Evolutionary conservation across 31 red algal genomes (phyloP), one percentile per base, ranked within the genome.

Genomic region (Asparagopsis taxiformis): DNA sequence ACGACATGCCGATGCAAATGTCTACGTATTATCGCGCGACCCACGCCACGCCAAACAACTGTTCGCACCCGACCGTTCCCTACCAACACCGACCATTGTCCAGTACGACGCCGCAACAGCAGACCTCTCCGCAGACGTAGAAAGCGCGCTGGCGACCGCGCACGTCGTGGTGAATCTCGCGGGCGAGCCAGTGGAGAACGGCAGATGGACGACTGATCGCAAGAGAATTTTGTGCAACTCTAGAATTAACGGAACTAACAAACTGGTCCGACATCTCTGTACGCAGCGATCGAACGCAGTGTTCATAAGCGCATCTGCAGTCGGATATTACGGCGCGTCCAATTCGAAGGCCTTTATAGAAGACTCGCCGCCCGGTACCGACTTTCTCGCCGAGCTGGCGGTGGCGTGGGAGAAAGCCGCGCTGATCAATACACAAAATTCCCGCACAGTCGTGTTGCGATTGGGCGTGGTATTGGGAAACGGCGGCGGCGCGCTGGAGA

Each of bases 81-180:
- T 33, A 44, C 62, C 62, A n/a, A 55, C 49, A 0, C 28, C 60
- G 0, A 66, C 62, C 3, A 26, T 56, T 1, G 1, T 80, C 2
- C 26, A 34, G 13, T 89, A 89, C 66, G 75, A 89, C 67, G 85
- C 85, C 16, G 43, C 48, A 15, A 21, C 41, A 8, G 32, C 29
- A 51, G 30, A 74, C 10, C 26, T 80, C 7, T 68, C 75, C 33
- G 55, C 67, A 32, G 22, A 31, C 31, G 75, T 68, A 10, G 28
- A 13, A 6, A 2, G 65, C 17, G 85, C 85, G 5, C 36, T 89
- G 6, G 31, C 35, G 23, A 34, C 51, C 30, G 85, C 85, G 3
- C 84, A 93, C 62, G 85, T 73, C 35, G 70, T 98, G 11, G 50
- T 98, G 31, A 98, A 98, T 52, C 74, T 98, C 15, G 94, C 94